These are phyloP conservation scores for Fusarium sp. DNA, from an alignment of 2,329 filamentous ascomycete species.

Conservation along the genomic window DNA sequence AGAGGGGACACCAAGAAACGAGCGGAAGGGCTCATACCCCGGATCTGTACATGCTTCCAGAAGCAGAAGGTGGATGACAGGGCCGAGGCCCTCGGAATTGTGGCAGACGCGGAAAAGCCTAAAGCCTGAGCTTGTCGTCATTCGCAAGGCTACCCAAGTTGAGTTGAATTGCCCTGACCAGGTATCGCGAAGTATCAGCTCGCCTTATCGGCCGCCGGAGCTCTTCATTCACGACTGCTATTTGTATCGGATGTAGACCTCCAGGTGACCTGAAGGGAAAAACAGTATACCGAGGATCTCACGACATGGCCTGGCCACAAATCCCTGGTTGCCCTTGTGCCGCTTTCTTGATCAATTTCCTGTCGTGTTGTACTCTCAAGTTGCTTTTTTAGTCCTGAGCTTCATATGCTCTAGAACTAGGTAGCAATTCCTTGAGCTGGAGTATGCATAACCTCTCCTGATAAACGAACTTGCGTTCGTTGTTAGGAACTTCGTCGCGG, in stretches of 20 bases:
- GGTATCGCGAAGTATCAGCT: constrained; percentile 8
- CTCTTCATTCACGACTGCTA: neutral
- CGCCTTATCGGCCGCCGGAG: neutral
- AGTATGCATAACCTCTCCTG: too few species aligned
- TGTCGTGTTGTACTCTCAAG: neutral
- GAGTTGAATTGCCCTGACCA: constrained; percentile 7
- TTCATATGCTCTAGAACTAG: neutral
- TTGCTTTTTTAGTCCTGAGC: neutral
- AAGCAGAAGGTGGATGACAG: constrained; percentile 42
- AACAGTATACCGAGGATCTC: neutral
- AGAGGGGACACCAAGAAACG: constrained; percentile 6
- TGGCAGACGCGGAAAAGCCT: constrained; percentile 17
- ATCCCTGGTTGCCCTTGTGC: neutral
- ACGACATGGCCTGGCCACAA: neutral
- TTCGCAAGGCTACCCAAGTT: constrained; percentile 26
- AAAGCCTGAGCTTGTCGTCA: constrained; percentile 7
- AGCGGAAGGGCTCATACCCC: constrained; percentile 15
- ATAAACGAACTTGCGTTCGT: too few species aligned
- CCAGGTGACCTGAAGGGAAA: neutral
- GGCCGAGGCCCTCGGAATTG: constrained; percentile 11
- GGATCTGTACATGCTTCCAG: constrained; percentile 34
- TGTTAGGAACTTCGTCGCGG: too few species aligned
- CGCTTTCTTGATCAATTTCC: neutral
- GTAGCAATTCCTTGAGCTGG: neutral
- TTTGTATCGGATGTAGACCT: neutral